Base-by-base conservation (phyloP, 2,329 filamentous ascomycete genomes). In the Penicillium concentricum region DNA sequence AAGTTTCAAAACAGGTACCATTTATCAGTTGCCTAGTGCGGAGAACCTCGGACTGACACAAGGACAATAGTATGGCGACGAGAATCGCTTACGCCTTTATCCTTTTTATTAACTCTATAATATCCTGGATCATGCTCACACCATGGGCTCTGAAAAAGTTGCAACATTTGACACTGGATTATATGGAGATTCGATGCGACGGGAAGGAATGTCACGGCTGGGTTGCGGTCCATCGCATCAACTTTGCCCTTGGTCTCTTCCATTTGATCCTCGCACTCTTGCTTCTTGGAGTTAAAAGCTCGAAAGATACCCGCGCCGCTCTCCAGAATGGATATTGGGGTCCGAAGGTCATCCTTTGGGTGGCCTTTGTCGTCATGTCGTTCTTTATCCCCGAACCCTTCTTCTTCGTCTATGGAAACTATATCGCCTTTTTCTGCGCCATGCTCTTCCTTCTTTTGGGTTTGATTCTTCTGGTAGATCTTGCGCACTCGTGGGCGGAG, bases 261-360 rank as follows among this genome's bases (percentile, higher is more conserved):
- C 94, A 99, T 76, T 82, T 95, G 45, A 82, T 96, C 61, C 85
- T 97, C 66, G 92, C 91, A 5, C 79, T 91, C 47, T 82, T 97
- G 59, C 83, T 99, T 43, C 81, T 97, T 54, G 94, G 94, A 50
- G 92, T 99, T 50, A 86, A 85, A 51, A 91, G 87, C 46, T 94
- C 92, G 24, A 94, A 90, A 74, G 90, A 96, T 72, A 89, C 89
- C 43, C 88, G 94, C 62, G 92, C 94, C 2, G 84, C 86, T 18
- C 84, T 99, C 52, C 94, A 99, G 72, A 99, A 99, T 77, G 94
- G 93, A n/a, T 99, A 91, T 76, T 99, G 94, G 94, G 94, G 92
- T 2, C 94, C 94, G 44, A 99, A 99, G 79, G 83, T 99, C 57
- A 85, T 97, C 58, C 85, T 87, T 51, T 99, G 94, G 94, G 72